Conservation (phyloP, 2,329 filamentous ascomycete species). For the Paracoccidioides lutzii region DNA sequence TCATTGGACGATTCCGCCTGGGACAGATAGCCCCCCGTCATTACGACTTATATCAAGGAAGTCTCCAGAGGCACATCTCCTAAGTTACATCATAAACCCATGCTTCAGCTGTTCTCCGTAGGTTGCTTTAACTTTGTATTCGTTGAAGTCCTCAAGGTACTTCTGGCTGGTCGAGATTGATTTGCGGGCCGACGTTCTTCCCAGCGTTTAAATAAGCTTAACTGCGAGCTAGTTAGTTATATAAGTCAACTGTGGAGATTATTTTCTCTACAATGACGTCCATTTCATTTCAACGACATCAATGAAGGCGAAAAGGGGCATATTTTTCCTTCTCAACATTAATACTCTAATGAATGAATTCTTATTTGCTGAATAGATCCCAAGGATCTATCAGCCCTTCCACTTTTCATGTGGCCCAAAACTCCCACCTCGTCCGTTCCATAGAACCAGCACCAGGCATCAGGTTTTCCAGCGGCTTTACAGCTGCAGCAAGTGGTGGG, state of each 20-base stretch:
- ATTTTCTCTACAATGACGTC: neutral
- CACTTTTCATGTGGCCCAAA: conserved; percentile 52
- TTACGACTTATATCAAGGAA: neutral
- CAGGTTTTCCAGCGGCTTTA: conserved; percentile 52
- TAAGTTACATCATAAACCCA: neutral
- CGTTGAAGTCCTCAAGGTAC: too few relatives aligned
- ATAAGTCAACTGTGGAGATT: too few relatives aligned
- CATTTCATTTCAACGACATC: neutral
- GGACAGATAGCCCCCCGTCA: neutral
- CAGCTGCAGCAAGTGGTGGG: conserved; percentile 4
- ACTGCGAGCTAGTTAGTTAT: neutral
- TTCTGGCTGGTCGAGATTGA: neutral
- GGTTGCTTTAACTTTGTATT: too few relatives aligned
- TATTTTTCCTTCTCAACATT: neutral
- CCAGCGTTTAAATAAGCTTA: neutral
- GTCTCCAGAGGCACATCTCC: neutral
- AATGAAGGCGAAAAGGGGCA: neutral
- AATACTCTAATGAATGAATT: conserved; percentile 53
- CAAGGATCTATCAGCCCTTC: conserved; percentile 53
- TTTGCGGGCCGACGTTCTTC: neutral
- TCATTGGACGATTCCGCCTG: neutral
- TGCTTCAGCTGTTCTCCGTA: too few relatives aligned
- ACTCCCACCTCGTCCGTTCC: conserved; percentile 52
- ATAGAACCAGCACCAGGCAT: conserved; percentile 55
- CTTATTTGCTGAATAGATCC: conserved; percentile 62